These are phyloP conservation scores for Epichloe festucae DNA, from an alignment of 2,329 filamentous ascomycete genomes.

Conservation along the genomic window DNA sequence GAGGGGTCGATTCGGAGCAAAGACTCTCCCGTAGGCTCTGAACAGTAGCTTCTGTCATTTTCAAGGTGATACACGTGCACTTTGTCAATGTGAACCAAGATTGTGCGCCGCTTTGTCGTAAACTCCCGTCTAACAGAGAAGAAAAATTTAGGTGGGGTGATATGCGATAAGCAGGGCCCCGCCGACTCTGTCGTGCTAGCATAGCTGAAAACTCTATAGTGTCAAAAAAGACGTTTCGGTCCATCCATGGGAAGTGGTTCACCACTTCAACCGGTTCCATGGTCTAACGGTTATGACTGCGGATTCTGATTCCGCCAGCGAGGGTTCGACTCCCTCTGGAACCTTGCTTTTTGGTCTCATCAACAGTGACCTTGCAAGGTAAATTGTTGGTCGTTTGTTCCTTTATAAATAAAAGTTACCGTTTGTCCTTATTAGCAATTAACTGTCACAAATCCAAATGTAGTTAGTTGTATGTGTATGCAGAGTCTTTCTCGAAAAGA, in stretches of 20 bases:
- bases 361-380: no score
- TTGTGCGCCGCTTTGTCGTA: not conserved
- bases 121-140: slow-evolving; percentile 13
- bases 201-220: not conserved
- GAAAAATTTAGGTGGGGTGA: slow-evolving; percentile 25
- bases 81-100: not conserved
- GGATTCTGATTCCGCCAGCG: slow-evolving; percentile 24
- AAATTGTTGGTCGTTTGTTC: not conserved
- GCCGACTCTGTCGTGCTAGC: not conserved
- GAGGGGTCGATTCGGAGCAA: slow-evolving; percentile 64
- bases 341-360: slow-evolving; percentile 13
- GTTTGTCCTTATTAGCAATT: no score
- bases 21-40: slow-evolving; percentile 60
- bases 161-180: slow-evolving; percentile 1
- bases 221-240: not conserved
- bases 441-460: no score
- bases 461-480: no score
- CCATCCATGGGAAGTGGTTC: slow-evolving; percentile 13
- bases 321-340: slow-evolving; percentile 23
- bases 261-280: slow-evolving; percentile 19
- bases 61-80: not conserved
- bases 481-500: no score
- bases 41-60: slow-evolving; percentile 33
- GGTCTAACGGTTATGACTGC: slow-evolving; percentile 26
- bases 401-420: not conserved